These are phyloP conservation scores for Nakaseomyces delphensis DNA, from an alignment of 1,139 yeast species.

Conservation along the genomic window DNA sequence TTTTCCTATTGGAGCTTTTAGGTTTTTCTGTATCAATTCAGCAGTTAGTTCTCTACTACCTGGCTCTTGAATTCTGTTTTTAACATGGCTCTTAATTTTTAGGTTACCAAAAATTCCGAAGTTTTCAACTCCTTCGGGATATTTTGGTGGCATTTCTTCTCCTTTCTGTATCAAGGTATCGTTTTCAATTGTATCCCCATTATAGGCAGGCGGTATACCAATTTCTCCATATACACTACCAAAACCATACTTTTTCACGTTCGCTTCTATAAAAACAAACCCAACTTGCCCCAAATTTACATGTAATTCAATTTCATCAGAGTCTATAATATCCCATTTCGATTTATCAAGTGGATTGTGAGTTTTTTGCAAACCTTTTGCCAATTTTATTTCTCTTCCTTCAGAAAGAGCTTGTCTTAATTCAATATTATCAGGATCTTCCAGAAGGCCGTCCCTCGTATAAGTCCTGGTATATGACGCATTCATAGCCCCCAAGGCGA, in stretches of 20 bases:
- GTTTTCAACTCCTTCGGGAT: conserved; percentile 20
- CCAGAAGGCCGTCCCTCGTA: conserved; percentile 29
- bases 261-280: conserved; percentile 90
- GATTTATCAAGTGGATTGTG: conserved; percentile 18
- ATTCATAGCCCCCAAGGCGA: conserved; percentile 30
- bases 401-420: conserved; percentile 22
- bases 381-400: conserved; percentile 21
- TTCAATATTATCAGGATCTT: conserved; percentile 30
- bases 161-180: conserved; percentile 63
- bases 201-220: conserved; percentile 72
- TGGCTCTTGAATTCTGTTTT: not conserved
- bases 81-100: conserved; percentile 1
- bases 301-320: conserved; percentile 43
- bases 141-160: conserved; percentile 62
- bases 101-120: conserved; percentile 3
- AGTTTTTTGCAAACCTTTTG: conserved; percentile 19
- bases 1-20: conserved; percentile 1
- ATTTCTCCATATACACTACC: conserved; percentile 66
- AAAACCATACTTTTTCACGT: conserved; percentile 79
- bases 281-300: conserved; percentile 89
- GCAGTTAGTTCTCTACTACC: not conserved
- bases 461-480: conserved; percentile 32
- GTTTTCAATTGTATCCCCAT: conserved; percentile 41
- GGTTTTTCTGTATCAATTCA: conserved; percentile 2
- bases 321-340: conserved; percentile 15